A percentile compares a stretch with the other conserved stretches of the same genome.
Conservation (phyloP, 768 basidiomycete species). For the Rhodotorula kratochvilovae region DNA sequence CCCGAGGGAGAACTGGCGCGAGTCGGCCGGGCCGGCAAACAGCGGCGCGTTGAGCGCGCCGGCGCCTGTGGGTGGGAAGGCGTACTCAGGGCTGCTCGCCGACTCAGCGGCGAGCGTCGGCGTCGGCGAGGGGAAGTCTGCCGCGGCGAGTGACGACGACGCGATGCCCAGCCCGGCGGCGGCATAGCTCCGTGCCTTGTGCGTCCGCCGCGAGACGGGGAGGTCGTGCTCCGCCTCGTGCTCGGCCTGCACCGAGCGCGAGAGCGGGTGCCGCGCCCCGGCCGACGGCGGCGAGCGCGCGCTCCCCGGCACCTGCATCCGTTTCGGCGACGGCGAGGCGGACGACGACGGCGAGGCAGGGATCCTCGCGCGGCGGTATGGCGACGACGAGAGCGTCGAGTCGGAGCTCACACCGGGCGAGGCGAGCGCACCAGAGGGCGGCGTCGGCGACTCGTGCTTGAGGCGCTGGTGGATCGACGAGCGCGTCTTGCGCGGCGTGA, state of each 20-base stretch:
- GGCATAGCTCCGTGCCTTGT: slow-evolving; percentile 4
- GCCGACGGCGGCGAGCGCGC: background rate
- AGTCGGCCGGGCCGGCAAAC: slow-evolving; percentile 18
- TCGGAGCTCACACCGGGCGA: background rate
- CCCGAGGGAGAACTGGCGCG: slow-evolving; percentile 29
- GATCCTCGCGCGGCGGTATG: background rate
- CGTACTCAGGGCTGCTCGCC: background rate
- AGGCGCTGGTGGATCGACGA: background rate
- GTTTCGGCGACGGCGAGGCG: slow-evolving; percentile 8
- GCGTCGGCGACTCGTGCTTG: background rate
- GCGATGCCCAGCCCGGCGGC: slow-evolving; percentile 2
- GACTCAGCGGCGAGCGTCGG: background rate
- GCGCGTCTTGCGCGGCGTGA: slow-evolving; percentile 16
- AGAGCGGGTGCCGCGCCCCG: slow-evolving; percentile 1
- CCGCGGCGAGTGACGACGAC: background rate
- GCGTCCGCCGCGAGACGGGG: background rate
- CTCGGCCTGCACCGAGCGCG: background rate
- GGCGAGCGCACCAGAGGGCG: too few relatives aligned
- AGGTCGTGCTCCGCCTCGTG: slow-evolving; percentile 8
- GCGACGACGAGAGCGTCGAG: slow-evolving; percentile 3
- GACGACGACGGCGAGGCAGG: slow-evolving; percentile 9
- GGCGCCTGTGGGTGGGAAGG: background rate
- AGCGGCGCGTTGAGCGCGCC: slow-evolving; percentile 12
- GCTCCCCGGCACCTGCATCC: background rate
- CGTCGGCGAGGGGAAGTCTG: background rate